Evolutionary conservation across 176 grass and related monocot species (phyloP), one percentile per base, ranked within the genome.

Genomic region (Thinopyrum elongatum): DNA sequence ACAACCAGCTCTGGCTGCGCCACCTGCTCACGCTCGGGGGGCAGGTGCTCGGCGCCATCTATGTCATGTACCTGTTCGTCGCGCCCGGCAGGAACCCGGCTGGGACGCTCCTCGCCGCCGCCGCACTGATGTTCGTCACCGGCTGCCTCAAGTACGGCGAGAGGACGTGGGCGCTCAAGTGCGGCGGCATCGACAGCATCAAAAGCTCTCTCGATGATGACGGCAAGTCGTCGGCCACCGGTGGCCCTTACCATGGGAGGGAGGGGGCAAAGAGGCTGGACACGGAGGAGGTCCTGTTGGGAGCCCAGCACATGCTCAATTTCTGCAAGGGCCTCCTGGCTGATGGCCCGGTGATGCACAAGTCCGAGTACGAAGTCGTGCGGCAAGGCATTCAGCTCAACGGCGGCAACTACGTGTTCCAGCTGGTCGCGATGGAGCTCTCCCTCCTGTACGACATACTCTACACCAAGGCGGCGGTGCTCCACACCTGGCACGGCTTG

Each of bases 361-460:
- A 0, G 4, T 75, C 8, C 0, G 25, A 75, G 42, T 75, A 75
- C 26, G 2, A 75, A 11, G 7, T 15, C 4, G 2, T 75, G 14
- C 7, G 14, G 3, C 72, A 21, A 29, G 72, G 72, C 72, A 75
- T 75, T 44, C 72, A 30, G 42, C 26, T 75, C 7, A 75, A 75
- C 15, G 42, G 72, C 25, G 1, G 14, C 14, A 49, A 28, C 23
- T 29, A 75, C 72, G 6, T 75, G 44, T 75, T 49, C 4, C 14
- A 75, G 0, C 39, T 75, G 26, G 72, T 8, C 5, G 65, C 58
- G 2, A 65, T 88, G 22, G 86, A 92, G 49, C 62, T 91, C 19
- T 83, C 82, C 28, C 72, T 91, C 47, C 4, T 80, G 14, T 83
- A 88, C 33, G 86, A 88, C 22, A 72, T 92, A 6, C 80, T 89